Percentiles rank a stretch among this genome's conserved stretches.
Conservation (phyloP, 2,329 filamentous ascomycete genomes). For the Leptographium procerum region DNA sequence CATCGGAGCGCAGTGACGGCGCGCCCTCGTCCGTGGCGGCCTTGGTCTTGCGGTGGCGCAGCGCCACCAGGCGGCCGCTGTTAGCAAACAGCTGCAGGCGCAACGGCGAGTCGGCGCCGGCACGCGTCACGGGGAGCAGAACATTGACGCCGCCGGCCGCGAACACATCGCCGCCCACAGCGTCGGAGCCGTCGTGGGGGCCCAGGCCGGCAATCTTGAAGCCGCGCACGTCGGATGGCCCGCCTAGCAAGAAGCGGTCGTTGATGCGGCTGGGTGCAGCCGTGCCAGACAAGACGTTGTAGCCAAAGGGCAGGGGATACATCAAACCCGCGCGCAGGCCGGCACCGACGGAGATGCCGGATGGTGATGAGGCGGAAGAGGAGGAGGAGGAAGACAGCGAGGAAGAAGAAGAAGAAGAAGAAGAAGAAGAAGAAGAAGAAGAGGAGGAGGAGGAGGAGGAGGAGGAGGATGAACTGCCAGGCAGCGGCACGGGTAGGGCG, state of each 20-base stretch:
- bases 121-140: slow-evolving; percentile 71
- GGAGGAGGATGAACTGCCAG: slow-evolving; percentile 27
- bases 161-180: slow-evolving; percentile 84
- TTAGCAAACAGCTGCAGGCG: slow-evolving; percentile 87
- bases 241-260: slow-evolving; percentile 90
- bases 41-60: slow-evolving; percentile 35
- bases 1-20: slow-evolving; percentile 26
- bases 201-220: slow-evolving; percentile 86
- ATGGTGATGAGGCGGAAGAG: not conserved
- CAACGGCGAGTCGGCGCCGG: slow-evolving; percentile 72
- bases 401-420: not conserved
- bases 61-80: slow-evolving; percentile 69
- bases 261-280: slow-evolving; percentile 69
- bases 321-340: slow-evolving; percentile 73
- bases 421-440: not conserved
- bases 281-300: slow-evolving; percentile 32
- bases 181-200: slow-evolving; percentile 73
- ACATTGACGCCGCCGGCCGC: slow-evolving; percentile 81
- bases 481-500: slow-evolving; percentile 62
- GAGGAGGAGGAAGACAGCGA: slow-evolving; percentile 1
- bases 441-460: not conserved
- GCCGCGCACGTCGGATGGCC: slow-evolving; percentile 86
- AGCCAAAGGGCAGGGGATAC: slow-evolving; percentile 64
- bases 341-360: slow-evolving; percentile 68
- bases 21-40: slow-evolving; percentile 10